Evolutionary conservation across 2,329 filamentous ascomycete genomes (phyloP), one percentile per base, ranked within the genome.

Genomic region (Lecanicillium sp.): DNA sequence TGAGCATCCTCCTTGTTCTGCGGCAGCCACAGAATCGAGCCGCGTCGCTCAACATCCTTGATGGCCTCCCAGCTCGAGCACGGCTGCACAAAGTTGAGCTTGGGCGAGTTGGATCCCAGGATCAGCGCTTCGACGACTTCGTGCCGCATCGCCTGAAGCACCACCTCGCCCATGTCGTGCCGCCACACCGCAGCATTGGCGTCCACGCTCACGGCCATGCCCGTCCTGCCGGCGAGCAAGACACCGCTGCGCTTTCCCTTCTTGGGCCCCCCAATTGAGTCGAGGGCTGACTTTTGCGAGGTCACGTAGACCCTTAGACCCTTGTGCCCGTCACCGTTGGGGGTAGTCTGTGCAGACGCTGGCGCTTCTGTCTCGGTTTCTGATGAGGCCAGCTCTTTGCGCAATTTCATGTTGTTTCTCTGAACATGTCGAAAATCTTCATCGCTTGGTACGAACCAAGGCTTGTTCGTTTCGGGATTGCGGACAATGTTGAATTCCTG

Each of bases 401-500:
- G 27, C 36, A 5, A n/a, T 27, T 35, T 48, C 29, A 21, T n/a
- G n/a, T 48, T 11, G 8, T 39, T 40, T 17, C 14, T 19, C 27
- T 57, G 47, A 42, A 63, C 52, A 40, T 57, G 48, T n/a, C 58
- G 52, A 36, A 66, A 61, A 2, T 62, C 53, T 12, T 71, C 53
- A 32, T 65, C 67, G 8, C 64, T 67, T 0, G 82, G 83, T 14
- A 81, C 67, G 60, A 74, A 78, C 78, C 79, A 86, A 0, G 74
- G 67, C 2, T 66, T 56, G 0, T 62, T 58, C 0, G 75, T 78
- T 9, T 71, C 64, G 0, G 82, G 81, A 48, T 85, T 74, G 1
- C 66, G 58, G 11, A 81, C 66, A 2, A 81, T 57, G 23, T 74
- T 71, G 51, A 88, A 81, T 26, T 77, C 69, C 47, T 85, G 77